Conservation (phyloP, 2,329 filamentous ascomycete species). For the Aspergillus uvarum region DNA sequence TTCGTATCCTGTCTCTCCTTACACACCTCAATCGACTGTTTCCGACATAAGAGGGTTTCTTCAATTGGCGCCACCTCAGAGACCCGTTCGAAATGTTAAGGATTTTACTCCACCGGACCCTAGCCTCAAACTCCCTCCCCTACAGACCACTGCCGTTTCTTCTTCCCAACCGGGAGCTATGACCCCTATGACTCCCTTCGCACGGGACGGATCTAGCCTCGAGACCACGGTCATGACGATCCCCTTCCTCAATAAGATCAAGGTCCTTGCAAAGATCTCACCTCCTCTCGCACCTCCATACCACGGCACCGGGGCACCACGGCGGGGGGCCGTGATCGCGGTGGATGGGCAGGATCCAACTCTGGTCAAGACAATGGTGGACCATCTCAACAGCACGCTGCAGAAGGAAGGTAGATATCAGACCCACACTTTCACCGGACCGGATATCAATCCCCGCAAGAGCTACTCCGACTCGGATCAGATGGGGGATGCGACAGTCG, state of each 20-base stretch:
- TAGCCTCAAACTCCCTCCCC: slow-evolving; percentile 54
- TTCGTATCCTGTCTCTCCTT: slow-evolving; percentile 45
- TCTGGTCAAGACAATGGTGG: slow-evolving; percentile 65
- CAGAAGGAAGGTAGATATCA: slow-evolving; percentile 53
- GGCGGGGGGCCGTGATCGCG: slow-evolving; percentile 76
- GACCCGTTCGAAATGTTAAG: slow-evolving; percentile 37
- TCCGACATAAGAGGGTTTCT: slow-evolving; percentile 30
- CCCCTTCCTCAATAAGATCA: slow-evolving; percentile 72
- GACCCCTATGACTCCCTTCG: slow-evolving; percentile 29
- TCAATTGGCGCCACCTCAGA: slow-evolving; percentile 57
- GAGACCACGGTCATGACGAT: slow-evolving; percentile 75
- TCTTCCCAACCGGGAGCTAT: slow-evolving; percentile 8
- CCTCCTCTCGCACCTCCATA: slow-evolving; percentile 57
- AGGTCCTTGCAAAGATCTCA: slow-evolving; percentile 72
- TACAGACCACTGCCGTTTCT: slow-evolving; percentile 44
- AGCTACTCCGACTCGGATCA: slow-evolving; percentile 28
- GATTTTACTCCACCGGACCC: slow-evolving; percentile 45
- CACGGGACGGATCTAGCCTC: slow-evolving; percentile 48
- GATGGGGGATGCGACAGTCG: slow-evolving; percentile 47
- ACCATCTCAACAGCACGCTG: slow-evolving; percentile 59
- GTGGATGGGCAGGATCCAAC: slow-evolving; percentile 71
- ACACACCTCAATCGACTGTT: slow-evolving; percentile 44
- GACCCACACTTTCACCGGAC: slow-evolving; percentile 52
- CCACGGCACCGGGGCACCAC: slow-evolving; percentile 32
- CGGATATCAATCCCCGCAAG: slow-evolving; percentile 30